Percentiles rank a stretch among this genome's conserved stretches.
Evolutionary conservation across 768 basidiomycete genomes (phyloP).

Genomic region (Ephemerocybe angulata): DNA sequence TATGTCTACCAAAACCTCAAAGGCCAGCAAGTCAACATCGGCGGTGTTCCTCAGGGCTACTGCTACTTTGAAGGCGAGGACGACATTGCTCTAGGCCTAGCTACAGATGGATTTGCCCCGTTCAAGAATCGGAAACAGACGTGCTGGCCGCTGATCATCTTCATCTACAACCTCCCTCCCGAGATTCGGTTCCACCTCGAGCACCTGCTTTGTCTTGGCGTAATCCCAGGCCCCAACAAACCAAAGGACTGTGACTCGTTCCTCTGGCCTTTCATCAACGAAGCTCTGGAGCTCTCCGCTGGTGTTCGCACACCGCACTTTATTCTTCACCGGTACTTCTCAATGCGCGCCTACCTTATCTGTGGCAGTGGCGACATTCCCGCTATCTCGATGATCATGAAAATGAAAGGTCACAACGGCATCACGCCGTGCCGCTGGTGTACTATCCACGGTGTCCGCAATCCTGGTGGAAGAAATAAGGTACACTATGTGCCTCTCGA

Average conservation of each 20-base stretch:
- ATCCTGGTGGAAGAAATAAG: conserved; percentile 11
- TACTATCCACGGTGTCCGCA: conserved; percentile 24
- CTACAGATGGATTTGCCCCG: conserved; percentile 40
- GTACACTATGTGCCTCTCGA: conserved; percentile 27
- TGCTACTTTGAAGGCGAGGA: conserved; percentile 33
- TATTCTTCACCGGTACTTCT: conserved; percentile 21
- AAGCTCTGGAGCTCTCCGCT: conserved; percentile 28
- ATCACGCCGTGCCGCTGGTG: conserved; percentile 33
- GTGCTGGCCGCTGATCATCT: conserved; percentile 38
- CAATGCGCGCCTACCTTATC: conserved; percentile 17
- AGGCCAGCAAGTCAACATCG: conserved; percentile 15
- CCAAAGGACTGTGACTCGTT: conserved; percentile 11
- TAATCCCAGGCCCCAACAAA: conserved; percentile 35
- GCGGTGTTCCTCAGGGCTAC: conserved; percentile 17
- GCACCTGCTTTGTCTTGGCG: conserved; percentile 28
- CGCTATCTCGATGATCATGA: conserved; percentile 19
- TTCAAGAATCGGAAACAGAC: conserved; percentile 31
- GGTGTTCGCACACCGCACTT: conserved; percentile 38
- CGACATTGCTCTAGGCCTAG: conserved; percentile 42
- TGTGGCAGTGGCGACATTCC: conserved; percentile 20
- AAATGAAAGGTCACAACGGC: conserved; percentile 43
- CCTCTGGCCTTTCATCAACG: conserved; percentile 26
- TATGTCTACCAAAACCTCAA: conserved; percentile 26
- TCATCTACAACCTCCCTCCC: conserved; percentile 39
- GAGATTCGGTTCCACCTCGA: conserved; percentile 25